A percentile compares a stretch with the other conserved stretches of the same genome.
phyloP scores from a whole-genome alignment of 176 grass and related monocot genomes.

The Carex littledalei region DNA sequence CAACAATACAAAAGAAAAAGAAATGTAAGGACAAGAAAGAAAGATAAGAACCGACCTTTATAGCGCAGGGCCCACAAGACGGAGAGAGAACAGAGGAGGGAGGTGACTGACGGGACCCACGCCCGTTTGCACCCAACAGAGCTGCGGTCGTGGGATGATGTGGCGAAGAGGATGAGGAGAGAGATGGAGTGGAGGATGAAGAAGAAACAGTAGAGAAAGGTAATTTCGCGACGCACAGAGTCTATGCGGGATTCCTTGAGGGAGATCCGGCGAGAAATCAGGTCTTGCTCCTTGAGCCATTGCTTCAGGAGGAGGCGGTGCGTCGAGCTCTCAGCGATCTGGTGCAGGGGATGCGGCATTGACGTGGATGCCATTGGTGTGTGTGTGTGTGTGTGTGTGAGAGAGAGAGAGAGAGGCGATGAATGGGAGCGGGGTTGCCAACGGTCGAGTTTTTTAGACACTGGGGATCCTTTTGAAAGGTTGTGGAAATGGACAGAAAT shows the following conservation, averaged over 20 bases:
- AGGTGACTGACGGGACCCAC: slow-evolving; percentile 79
- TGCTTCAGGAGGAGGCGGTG: slow-evolving; percentile 91
- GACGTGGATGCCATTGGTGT: slow-evolving; percentile 12
- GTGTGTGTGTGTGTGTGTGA: background rate
- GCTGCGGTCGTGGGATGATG: background rate
- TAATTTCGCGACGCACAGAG: slow-evolving; percentile 56
- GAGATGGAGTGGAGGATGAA: slow-evolving; percentile 69
- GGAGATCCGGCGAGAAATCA: slow-evolving; percentile 61
- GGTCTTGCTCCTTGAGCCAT: slow-evolving; percentile 84
- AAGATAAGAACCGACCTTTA: slow-evolving; percentile 36
- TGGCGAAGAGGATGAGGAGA: slow-evolving; percentile 61
- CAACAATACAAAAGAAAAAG: background rate
- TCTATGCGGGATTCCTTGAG: slow-evolving; percentile 75
- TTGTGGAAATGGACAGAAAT: background rate
- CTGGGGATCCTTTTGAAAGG: background rate
- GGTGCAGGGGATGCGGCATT: slow-evolving; percentile 56
- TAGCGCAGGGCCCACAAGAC: slow-evolving; percentile 88
- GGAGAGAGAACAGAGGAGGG: slow-evolving; percentile 57
- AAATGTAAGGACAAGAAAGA: background rate
- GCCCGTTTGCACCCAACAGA: slow-evolving; percentile 35
- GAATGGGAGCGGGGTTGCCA: slow-evolving; percentile 16
- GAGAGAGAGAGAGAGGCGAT: background rate
- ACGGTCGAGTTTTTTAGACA: slow-evolving; percentile 10
- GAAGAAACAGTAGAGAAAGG: slow-evolving; percentile 80
- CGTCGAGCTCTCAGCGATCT: slow-evolving; percentile 61